Evolutionary conservation across 345 rosid genomes (phyloP).

Genomic region (Brassica incana): DNA sequence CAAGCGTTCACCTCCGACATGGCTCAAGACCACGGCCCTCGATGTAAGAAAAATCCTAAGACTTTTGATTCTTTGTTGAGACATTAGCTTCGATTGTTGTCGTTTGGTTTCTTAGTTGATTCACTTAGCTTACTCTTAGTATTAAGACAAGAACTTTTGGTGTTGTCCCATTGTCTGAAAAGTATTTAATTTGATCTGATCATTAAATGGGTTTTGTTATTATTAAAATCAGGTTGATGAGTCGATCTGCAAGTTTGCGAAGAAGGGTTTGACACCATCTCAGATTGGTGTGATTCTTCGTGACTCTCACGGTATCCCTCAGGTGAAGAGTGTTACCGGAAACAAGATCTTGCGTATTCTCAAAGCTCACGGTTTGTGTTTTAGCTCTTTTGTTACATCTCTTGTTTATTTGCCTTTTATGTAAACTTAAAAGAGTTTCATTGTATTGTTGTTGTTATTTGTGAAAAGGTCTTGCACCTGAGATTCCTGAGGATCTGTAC

Average conservation of each 20-base stretch:
- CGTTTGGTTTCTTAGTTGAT: not conserved
- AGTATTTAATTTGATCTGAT: not conserved
- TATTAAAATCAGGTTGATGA: constrained; percentile 50
- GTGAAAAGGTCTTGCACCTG: constrained; percentile 68
- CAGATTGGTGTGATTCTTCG: constrained; percentile 74
- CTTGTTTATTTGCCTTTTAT: no score
- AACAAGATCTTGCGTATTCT: constrained; percentile 65
- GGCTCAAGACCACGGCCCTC: constrained; percentile 63
- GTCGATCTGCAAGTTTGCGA: constrained; percentile 64
- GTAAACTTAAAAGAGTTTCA: not conserved
- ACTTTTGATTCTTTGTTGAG: not conserved
- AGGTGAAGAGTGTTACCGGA: constrained; percentile 62
- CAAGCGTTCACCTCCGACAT: constrained; percentile 78
- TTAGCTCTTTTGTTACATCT: not conserved
- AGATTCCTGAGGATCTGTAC: constrained; percentile 82
- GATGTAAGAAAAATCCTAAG: constrained; percentile 42
- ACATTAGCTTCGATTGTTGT: not conserved
- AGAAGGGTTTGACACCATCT: constrained; percentile 69
- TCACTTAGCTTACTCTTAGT: not conserved
- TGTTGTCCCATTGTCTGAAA: not conserved
- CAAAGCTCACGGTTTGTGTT: constrained; percentile 51
- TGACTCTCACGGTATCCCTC: constrained; percentile 72
- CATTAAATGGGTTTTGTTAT: not conserved
- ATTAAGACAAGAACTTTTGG: not conserved
- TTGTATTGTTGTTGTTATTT: not conserved